Base-by-base conservation (phyloP, 2,329 filamentous ascomycete species). In the Stagonosporopsis rhizophila region DNA sequence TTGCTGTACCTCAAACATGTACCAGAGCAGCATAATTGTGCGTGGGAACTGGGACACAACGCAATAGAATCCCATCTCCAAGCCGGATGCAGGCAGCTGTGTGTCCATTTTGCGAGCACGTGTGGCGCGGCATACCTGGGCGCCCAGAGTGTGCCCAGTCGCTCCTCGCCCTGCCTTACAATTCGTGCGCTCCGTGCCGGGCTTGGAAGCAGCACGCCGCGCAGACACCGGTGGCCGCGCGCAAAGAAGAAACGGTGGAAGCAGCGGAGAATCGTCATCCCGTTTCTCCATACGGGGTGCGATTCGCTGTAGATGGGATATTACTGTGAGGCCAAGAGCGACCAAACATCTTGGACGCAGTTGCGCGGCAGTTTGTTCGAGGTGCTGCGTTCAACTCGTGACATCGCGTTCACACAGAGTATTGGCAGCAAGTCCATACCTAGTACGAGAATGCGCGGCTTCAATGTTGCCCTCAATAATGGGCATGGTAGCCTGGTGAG, bases 81-180 rank as follows among this genome's bases (percentile, higher is more conserved):
- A 62, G 60, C 60, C 52, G 62, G 56, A 54, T 47, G 39, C 44
- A 50, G 56, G 59, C 59, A 56, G 25, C n/a, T 54, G n/a, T 48
- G 54, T 34, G 44, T 54, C 46, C 51, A 46, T 44, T 39, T 53
- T 42, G 17, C 44, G 41, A 52, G 54, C 59, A 61, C 62, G 53
- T 63, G 58, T 42, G 47, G 56, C 56, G 60, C 49, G 58, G 54
- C 58, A 22, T 39, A 17, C 14, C 58, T 60, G 58, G 58, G 60
- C 58, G 56, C 57, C 57, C 41, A 59, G 59, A 40, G 49, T 59
- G 59, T 48, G 56, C 45, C 42, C 44, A 48, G 45, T 54, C 54
- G 44, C 40, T 42, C 34, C 56, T 48, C 56, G 49, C 25, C 25
- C 49, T 56, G 49, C 54, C 48, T 56, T 48, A 49, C 44, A 48